A percentile compares a stretch with the other conserved stretches of the same genome.
Conservation (phyloP, 257 asterid species). For the Salvia rosmarinus region DNA sequence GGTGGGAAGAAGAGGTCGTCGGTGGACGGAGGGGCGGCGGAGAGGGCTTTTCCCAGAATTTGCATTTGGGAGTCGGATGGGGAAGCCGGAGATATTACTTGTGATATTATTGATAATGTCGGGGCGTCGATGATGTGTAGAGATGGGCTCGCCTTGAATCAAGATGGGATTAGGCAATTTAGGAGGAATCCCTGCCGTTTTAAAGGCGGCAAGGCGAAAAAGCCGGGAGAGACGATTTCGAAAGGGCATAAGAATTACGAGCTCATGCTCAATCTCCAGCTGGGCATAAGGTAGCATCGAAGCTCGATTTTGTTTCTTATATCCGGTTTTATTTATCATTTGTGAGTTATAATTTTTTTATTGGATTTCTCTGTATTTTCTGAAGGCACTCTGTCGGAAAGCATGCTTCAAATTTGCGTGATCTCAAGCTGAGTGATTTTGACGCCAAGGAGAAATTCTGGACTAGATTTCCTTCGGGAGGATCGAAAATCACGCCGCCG, state of each 20-base stretch:
- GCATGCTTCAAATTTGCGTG: slow-evolving; percentile 49
- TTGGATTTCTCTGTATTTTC: slow-evolving; percentile 24
- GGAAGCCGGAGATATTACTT: slow-evolving; percentile 63
- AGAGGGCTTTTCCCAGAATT: slow-evolving; percentile 52
- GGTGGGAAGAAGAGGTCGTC: slow-evolving; percentile 48
- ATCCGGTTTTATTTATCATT: not conserved
- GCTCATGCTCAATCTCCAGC: slow-evolving; percentile 68
- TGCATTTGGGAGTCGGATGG: slow-evolving; percentile 70
- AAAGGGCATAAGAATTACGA: slow-evolving; percentile 74
- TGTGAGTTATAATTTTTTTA: not conserved
- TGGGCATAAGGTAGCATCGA: slow-evolving; percentile 54
- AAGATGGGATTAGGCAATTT: slow-evolving; percentile 57
- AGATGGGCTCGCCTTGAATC: slow-evolving; percentile 40
- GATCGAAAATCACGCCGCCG: slow-evolving; percentile 69
- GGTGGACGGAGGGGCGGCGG: slow-evolving; percentile 41
- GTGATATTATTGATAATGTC: slow-evolving; percentile 57
- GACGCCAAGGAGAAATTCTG: slow-evolving; percentile 70
- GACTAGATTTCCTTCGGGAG: slow-evolving; percentile 67
- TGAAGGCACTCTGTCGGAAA: slow-evolving; percentile 58
- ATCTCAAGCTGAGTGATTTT: slow-evolving; percentile 59
- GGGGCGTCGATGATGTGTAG: slow-evolving; percentile 57
- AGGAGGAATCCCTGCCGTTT: slow-evolving; percentile 49
- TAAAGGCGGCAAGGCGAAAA: slow-evolving; percentile 54
- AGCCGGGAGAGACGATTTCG: slow-evolving; percentile 57
- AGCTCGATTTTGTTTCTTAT: not conserved